Evolutionary conservation across 1,284 basidiomycete species (phyloP).

Genomic region (Clitocybe nebularis): DNA sequence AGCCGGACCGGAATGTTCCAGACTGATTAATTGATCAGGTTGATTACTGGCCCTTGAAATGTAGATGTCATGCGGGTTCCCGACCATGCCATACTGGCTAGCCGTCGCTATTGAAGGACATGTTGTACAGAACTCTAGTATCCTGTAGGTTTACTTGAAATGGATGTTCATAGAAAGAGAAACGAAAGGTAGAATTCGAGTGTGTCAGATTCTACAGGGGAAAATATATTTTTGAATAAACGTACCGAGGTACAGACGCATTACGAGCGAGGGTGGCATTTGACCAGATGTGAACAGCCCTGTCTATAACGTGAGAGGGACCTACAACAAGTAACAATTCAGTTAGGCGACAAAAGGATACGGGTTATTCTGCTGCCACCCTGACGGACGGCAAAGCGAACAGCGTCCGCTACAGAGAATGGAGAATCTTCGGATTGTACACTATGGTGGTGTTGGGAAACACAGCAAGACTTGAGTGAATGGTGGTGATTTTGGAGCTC

Average conservation of each 20-base stretch:
- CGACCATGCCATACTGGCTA: slow-evolving; percentile 1
- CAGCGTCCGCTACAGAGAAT: not conserved
- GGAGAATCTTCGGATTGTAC: not conserved
- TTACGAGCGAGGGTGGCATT: not conserved
- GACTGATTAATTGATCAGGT: not conserved
- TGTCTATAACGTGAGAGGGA: slow-evolving; percentile 1
- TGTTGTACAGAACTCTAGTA: too few species aligned
- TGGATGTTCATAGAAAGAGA: too few species aligned
- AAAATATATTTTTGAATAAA: too few species aligned
- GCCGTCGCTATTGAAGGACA: not conserved
- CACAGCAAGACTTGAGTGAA: too few species aligned
- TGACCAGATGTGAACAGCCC: not conserved
- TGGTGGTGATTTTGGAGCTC: not conserved
- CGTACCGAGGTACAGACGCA: not conserved
- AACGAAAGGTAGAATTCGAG: too few species aligned
- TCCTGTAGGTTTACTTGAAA: too few species aligned
- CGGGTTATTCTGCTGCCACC: not conserved
- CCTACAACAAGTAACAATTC: not conserved
- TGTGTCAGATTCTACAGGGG: too few species aligned
- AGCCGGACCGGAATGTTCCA: not conserved
- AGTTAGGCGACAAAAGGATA: not conserved
- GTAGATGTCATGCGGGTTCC: not conserved
- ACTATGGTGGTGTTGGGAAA: not conserved
- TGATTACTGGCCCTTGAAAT: not conserved
- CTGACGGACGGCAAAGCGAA: not conserved